Base-by-base conservation (phyloP, 1,284 basidiomycete genomes). In the Malassezia dermatis region DNA sequence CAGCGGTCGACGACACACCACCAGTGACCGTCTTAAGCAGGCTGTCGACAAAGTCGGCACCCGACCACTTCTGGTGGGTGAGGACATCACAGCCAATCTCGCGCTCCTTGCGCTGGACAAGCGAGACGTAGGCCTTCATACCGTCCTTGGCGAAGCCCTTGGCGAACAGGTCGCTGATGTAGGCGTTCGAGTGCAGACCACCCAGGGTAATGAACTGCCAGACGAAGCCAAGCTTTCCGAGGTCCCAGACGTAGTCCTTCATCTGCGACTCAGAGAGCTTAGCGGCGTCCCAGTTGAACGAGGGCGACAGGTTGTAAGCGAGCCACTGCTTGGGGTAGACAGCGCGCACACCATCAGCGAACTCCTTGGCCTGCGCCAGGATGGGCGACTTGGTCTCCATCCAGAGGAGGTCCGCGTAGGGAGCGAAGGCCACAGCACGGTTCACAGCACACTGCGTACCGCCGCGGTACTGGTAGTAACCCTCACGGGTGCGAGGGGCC, bases 141-240 rank as follows among this genome's bases (percentile, higher is more conserved):
- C 80, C 81, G 63, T 94, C 90, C 59, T 65, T 85, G 42, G 88
- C 84, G 74, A 85, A 98, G 46, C 84, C 81, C 66, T 83, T 78
- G 15, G 93, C 90, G 76, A 98, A 96, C 35, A 86, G 78, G 76
- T 96, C 90, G 66, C 85, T 89, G 75, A 98, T 98, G 78, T 90
- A 94, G 34, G 86, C 93, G 77, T 93, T 96, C 64, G 90, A 93
- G 77, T 98, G 93, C 50, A 96, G 80, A 62, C 94, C 94, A 53
- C 83, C 93, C 57, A 96, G 88, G 6, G 88, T 91, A 69, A 98
- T 96, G 80, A 98, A 96, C 75, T 96, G 93, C 90, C 91, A 96
- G 58, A 87, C 85, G 75, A 91, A 93, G 82, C 88, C 89, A 44
- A 91, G 82, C 79, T 86, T 90, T 56, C 86, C 89, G 17, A 94